Base-by-base conservation (phyloP, 257 asterid genomes). In the Lithospermum erythrorhizon region DNA sequence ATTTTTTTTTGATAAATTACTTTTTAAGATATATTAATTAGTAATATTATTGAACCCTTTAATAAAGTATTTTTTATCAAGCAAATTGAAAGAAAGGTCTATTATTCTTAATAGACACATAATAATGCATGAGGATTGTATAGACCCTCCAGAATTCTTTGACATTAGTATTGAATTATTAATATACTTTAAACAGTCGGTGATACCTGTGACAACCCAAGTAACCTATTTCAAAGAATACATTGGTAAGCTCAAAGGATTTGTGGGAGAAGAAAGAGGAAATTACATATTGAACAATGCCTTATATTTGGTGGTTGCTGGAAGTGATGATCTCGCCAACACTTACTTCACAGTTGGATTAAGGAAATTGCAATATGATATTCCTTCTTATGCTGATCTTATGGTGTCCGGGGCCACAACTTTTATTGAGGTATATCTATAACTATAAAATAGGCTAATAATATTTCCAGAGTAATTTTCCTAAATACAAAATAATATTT, bases 301-400 rank as follows among this genome's bases (percentile, higher is more conserved):
- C 68, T 4, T 90, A 5, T 52, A 72, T 68, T 6, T 83, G 0
- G 75, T 87, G 45, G 96, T 80, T 17, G 84, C 94, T 18, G 97
- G 97, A 23, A 87, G 82, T 21, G 82, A 85, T 67, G 97, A 90
- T 63, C 76, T 90, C 53, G 94, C 88, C 21, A 90, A 90, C 53
- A 90, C 97, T 54, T 90, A 87, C 66, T 87, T 74, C 74, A 73
- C 90, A 29, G 3, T 79, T 21, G 84, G 86, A 21, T 1, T 68
- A 23, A 79, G 79, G 7, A 61, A 68, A 20, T n/a, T 24, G 4
- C 77, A 77, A 21, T 73, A 83, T 20, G 81, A 83, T 61, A 14
- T 85, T 27, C 47, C 78, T 41, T 61, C 94, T 3, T 90, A 87
- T n/a, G 66, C 86, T n/a, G 83, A 85, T 67, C 77, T 87, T 32